Evolutionary conservation across 805 yeast genomes (phyloP).

Genomic region (Pichia occidentalis): DNA sequence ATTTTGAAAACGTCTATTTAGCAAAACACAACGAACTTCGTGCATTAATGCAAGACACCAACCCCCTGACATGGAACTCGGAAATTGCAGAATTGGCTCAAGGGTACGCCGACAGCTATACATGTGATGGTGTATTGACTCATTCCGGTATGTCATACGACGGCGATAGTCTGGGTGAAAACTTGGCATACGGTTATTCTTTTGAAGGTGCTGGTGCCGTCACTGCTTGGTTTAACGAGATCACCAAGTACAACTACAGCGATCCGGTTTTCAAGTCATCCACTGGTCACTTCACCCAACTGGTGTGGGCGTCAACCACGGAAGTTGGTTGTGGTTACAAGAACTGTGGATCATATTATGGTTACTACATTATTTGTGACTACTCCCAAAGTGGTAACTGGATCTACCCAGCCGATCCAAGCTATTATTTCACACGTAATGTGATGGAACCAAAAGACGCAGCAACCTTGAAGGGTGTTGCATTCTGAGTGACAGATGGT

Average conservation of each 20-base stretch:
- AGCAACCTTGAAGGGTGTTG: constrained; percentile 13
- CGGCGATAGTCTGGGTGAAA: constrained; percentile 58
- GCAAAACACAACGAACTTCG: constrained; percentile 57
- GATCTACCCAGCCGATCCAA: constrained; percentile 35
- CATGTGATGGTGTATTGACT: constrained; percentile 48
- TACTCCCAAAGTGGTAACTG: constrained; percentile 71
- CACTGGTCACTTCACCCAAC: constrained; percentile 79
- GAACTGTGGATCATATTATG: constrained; percentile 40
- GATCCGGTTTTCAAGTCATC: constrained; percentile 39
- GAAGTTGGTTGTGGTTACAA: constrained; percentile 68
- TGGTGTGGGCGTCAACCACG: constrained; percentile 62
- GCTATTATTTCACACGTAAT: constrained; percentile 23
- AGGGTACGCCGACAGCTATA: constrained; percentile 46
- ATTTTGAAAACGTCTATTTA: constrained; percentile 42
- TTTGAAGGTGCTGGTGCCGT: constrained; percentile 45
- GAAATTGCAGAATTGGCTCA: constrained; percentile 50
- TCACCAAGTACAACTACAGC: constrained; percentile 43
- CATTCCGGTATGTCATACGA: constrained; percentile 53
- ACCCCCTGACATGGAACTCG: constrained; percentile 48
- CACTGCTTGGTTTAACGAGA: constrained; percentile 72
- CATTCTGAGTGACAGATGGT: no score
- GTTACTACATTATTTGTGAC: constrained; percentile 65
- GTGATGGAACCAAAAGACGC: constrained; percentile 22
- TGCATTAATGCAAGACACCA: constrained; percentile 42
- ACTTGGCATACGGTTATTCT: constrained; percentile 68